phyloP scores from a whole-genome alignment of 2,329 filamentous ascomycete genomes.

The Aspergillus uvarum region DNA sequence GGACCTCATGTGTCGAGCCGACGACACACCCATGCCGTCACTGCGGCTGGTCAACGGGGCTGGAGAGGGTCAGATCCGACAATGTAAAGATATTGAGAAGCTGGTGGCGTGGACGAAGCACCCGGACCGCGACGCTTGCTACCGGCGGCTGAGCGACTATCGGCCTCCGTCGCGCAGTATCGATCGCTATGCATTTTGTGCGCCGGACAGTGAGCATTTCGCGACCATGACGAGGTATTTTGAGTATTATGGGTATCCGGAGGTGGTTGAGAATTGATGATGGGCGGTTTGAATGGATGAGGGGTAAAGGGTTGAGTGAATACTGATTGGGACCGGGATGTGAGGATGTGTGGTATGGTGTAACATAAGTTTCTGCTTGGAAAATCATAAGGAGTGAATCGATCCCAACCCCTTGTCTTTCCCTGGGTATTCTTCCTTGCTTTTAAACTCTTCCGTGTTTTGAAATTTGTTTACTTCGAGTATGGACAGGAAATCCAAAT shows the following conservation, averaged over 20 bases:
- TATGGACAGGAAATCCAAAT: not conserved
- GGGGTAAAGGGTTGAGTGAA: not conserved
- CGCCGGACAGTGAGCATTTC: not conserved
- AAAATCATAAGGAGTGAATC: not conserved
- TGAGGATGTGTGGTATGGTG: not conserved
- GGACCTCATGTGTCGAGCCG: conserved; percentile 6
- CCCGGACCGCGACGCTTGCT: conserved; percentile 8
- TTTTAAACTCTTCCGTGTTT: not conserved
- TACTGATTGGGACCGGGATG: not conserved
- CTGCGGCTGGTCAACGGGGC: conserved; percentile 1
- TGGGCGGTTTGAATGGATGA: not conserved
- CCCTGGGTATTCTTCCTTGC: not conserved
- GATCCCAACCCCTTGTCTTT: not conserved
- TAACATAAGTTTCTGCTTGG: not conserved
- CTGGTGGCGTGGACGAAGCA: conserved; percentile 4
- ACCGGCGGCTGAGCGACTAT: conserved; percentile 1
- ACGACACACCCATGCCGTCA: conserved; percentile 9
- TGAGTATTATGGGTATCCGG: conserved; percentile 1
- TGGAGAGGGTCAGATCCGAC: conserved; percentile 5
- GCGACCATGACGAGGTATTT: conserved; percentile 4
- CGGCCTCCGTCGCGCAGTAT: not conserved
- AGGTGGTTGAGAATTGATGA: conserved; percentile 5
- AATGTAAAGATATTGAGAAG: conserved; percentile 7
- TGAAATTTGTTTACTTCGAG: not conserved
- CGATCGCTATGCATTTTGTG: conserved; percentile 7